Conservation (phyloP, 2,329 filamentous ascomycete species). For the Alternaria infectoria region DNA sequence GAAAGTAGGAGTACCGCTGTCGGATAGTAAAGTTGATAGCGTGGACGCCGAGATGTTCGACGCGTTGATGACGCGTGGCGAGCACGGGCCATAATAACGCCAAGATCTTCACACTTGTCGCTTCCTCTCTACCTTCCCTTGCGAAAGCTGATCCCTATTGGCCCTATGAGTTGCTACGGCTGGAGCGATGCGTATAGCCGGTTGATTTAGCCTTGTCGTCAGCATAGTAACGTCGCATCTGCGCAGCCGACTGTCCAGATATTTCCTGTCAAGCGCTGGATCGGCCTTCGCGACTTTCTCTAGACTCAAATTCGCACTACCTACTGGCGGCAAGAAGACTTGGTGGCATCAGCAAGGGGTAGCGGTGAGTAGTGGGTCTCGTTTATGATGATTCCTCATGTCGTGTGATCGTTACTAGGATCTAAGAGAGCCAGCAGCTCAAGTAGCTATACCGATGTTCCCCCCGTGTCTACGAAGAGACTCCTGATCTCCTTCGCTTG, state of each 20-base stretch:
- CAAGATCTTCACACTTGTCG: not conserved
- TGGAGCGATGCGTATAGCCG: not conserved
- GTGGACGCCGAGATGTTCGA: not conserved
- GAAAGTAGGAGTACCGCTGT: not conserved
- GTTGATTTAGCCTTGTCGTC: not conserved
- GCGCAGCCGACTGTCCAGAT: not conserved
- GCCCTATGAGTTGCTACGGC: not conserved
- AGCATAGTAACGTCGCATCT: not conserved
- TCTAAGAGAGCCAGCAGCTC: not conserved
- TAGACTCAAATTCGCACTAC: not conserved
- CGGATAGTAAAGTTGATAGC: not conserved
- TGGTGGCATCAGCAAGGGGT: fast-evolving
- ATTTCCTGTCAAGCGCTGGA: not conserved
- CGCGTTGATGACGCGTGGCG: not conserved
- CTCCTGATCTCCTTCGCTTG: not conserved
- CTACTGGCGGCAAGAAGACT: not conserved
- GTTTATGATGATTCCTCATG: not conserved
- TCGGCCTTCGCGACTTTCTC: not conserved
- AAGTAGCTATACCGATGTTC: not conserved
- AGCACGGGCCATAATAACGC: not conserved
- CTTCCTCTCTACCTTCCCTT: not conserved
- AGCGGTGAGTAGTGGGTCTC: not conserved
- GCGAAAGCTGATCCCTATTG: not conserved
- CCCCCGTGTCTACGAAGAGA: not conserved
- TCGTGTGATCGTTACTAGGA: not conserved